A percentile compares a stretch with the other conserved stretches of the same genome.
phyloP scores from a whole-genome alignment of 805 yeast genomes.

The Ascoidea asiatica region DNA sequence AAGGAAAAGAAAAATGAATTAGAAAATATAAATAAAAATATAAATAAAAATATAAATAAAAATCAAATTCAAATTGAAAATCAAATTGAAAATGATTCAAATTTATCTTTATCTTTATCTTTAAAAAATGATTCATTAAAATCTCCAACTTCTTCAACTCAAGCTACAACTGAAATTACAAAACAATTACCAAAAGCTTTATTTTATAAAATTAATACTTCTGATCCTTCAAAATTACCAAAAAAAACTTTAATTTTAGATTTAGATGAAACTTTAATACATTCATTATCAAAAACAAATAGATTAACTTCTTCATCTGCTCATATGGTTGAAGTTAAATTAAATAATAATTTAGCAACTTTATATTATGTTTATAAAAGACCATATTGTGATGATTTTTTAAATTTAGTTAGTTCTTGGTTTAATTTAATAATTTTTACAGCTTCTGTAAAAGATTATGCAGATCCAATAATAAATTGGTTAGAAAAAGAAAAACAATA shows the following conservation, averaged over 20 bases:
- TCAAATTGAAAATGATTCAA: conserved; percentile 7
- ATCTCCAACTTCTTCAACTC: conserved; percentile 10
- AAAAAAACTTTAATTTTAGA: conserved; percentile 74
- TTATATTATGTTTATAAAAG: conserved; percentile 84
- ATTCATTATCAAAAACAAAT: conserved; percentile 61
- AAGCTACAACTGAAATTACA: conserved; percentile 14
- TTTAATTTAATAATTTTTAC: conserved; percentile 84
- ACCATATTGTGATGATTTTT: conserved; percentile 80
- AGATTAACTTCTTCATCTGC: conserved; percentile 23
- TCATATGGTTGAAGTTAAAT: conserved; percentile 72
- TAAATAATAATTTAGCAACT: conserved; percentile 53
- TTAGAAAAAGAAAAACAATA: conserved; percentile 51
- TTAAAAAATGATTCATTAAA: conserved; percentile 1
- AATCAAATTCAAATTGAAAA: neutral
- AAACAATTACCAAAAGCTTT: conserved; percentile 25
- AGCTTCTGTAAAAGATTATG: conserved; percentile 88
- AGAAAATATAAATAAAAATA: neutral
- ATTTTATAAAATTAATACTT: conserved; percentile 24
- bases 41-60: neutral
- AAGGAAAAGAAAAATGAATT: conserved; percentile 12
- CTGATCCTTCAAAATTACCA: conserved; percentile 22
- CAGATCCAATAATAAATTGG: conserved; percentile 94
- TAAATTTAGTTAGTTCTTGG: conserved; percentile 72
- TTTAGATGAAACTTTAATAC: conserved; percentile 89
- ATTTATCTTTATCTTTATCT: conserved; percentile 6